phyloP scores from a whole-genome alignment of 306 rosid species.

The Heteromeles arbutifolia region DNA sequence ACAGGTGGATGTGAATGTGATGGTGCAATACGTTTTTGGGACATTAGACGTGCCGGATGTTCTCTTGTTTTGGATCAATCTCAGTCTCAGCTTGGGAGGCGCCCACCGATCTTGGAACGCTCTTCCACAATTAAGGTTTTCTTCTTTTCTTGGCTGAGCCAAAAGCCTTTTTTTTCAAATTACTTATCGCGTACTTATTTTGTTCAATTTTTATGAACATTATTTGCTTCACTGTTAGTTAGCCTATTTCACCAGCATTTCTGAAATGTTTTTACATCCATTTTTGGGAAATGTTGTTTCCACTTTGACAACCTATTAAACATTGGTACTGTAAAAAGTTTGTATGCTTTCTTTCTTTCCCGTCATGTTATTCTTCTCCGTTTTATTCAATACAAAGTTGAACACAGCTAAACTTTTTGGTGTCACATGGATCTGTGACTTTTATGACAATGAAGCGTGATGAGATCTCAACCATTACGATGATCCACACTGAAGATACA shows the following conservation, averaged over 20 bases:
- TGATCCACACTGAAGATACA: background rate
- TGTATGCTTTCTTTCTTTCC: no score
- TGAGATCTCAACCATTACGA: background rate
- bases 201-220: no score
- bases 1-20: conserved; percentile 96
- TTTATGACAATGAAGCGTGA: background rate
- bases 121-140: conserved; percentile 51
- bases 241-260: no score
- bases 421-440: background rate
- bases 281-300: no score
- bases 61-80: conserved; percentile 81
- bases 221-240: no score
- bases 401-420: background rate
- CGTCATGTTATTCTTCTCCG: background rate
- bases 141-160: conserved; percentile 11
- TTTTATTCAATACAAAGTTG: background rate
- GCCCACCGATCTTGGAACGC: conserved; percentile 61
- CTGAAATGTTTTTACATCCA: no score
- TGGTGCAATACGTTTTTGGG: conserved; percentile 98
- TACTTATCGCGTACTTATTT: background rate
- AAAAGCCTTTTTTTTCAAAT: background rate
- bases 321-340: no score
- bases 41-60: conserved; percentile 92
- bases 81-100: conserved; percentile 80
- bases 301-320: no score